Base-by-base conservation (phyloP, 1,139 yeast species). In the Geotrichum australiense region DNA sequence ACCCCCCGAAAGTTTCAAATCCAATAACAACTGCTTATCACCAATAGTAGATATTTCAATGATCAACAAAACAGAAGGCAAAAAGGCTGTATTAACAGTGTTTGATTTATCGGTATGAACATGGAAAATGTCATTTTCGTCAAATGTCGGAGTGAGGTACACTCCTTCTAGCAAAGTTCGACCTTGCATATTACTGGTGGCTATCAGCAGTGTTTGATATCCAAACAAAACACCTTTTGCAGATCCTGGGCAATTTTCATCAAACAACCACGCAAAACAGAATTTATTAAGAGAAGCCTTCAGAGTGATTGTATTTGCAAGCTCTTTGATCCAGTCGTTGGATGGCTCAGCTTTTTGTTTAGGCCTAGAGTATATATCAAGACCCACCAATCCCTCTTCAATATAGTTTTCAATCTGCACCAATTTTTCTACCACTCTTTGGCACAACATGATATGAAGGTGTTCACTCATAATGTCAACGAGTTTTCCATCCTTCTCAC, bases 241-340 rank as follows among this genome's bases (percentile, higher is more conserved):
- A 8, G 12, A 35, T 20, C 35, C 41, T 20, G 28, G 26, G 24
- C 65, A 65, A 0, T 55, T 55, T n/a, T 59, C 59, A 16, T 69
- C 70, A 56, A 81, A 81, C 5, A 85, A 58, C 87, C 94, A 84
- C 0, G 94, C 94, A 26, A 80, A 47, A 53, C 93, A 81, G 48
- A 82, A 70, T 51, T 80, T 76, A 50, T 78, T 74, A 0, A 87
- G 73, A 8, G 78, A 59, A 36, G 83, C 68, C 43, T 76, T 81
- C 31, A 82, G 65, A 0, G 83, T 45, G 19, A 47, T 46, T n/a
- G 45, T 40, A 19, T 45, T 48, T 1, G 51, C 48, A 62, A 14
- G 54, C 20, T 36, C 32, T 28, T 43, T 45, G 10, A 50, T 16
- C 18, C 37, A 34, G 4, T 36, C 33, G 11, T 27, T 19, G 3